Evolutionary conservation across 805 yeast species (phyloP).

Genomic region (Nakazawaea ambrosiae): DNA sequence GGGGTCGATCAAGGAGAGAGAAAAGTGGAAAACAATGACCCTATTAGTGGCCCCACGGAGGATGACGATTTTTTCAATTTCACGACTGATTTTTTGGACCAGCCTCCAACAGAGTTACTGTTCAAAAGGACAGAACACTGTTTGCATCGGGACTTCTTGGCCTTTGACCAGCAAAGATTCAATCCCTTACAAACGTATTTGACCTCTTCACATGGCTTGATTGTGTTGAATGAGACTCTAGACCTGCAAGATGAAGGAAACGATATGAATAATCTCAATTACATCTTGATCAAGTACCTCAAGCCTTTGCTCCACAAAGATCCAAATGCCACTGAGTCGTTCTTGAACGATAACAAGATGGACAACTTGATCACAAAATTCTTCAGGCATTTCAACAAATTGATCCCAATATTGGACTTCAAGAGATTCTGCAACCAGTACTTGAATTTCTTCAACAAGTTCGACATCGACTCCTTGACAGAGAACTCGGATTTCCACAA

Average conservation of each 20-base stretch:
- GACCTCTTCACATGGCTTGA: conserved; percentile 8
- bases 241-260: neutral
- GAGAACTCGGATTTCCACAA: conserved; percentile 27
- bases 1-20: neutral
- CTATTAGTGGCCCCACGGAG: neutral
- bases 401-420: conserved; percentile 49
- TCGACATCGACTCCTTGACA: conserved; percentile 13
- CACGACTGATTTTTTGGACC: neutral
- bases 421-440: conserved; percentile 46
- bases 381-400: conserved; percentile 44
- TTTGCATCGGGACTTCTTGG: conserved; percentile 9
- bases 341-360: conserved; percentile 17
- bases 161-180: conserved; percentile 5
- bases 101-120: neutral
- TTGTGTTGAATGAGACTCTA: too few relatives aligned
- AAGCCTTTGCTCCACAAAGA: conserved; percentile 9
- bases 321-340: neutral
- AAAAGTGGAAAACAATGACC: neutral
- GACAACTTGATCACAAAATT: conserved; percentile 42
- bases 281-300: conserved; percentile 8
- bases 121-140: conserved; percentile 7
- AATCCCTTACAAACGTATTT: conserved; percentile 25
- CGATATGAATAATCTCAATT: conserved; percentile 26
- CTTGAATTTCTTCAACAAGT: conserved; percentile 38
- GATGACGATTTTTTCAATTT: conserved; percentile 15